phyloP scores from a whole-genome alignment of 2,329 filamentous ascomycete genomes.

The Geosmithia morbida region DNA sequence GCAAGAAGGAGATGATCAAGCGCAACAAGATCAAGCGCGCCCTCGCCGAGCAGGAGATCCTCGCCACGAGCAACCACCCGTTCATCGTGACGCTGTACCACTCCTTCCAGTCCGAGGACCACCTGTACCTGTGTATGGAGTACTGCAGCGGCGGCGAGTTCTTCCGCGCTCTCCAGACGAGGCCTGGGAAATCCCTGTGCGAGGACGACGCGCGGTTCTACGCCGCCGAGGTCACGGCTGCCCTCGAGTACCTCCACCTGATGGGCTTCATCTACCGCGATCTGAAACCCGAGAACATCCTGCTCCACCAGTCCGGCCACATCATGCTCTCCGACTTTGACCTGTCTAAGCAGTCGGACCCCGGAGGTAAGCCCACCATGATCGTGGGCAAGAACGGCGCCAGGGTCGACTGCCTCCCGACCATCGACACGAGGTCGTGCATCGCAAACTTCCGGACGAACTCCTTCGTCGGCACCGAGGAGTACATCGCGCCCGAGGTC shows the following conservation, averaged over 20 bases:
- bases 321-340: constrained; percentile 99
- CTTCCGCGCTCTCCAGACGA: constrained; percentile 89
- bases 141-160: constrained; percentile 99
- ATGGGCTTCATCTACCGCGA: constrained; percentile 99
- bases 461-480: constrained; percentile 95
- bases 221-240: constrained; percentile 91
- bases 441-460: constrained; percentile 98
- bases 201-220: constrained; percentile 97
- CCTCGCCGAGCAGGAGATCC: constrained; percentile 91
- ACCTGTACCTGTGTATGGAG: constrained; percentile 99
- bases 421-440: constrained; percentile 97
- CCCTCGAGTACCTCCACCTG: constrained; percentile 88
- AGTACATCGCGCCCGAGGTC: constrained; percentile 97
- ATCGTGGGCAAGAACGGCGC: constrained; percentile 84
- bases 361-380: constrained; percentile 94
- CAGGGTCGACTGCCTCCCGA: constrained; percentile 73
- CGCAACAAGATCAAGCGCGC: constrained; percentile 99
- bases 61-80: constrained; percentile 95
- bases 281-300: constrained; percentile 94
- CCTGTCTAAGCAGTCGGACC: constrained; percentile 91
- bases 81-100: constrained; percentile 99
- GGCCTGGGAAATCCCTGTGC: constrained; percentile 91
- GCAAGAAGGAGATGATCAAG: constrained; percentile 99
- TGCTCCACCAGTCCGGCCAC: constrained; percentile 96
- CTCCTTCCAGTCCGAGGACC: constrained; percentile 97